Evolutionary conservation across 208 protist species (phyloP), one percentile per base, ranked within the genome.

Genomic region (Trypanosoma rangeli): DNA sequence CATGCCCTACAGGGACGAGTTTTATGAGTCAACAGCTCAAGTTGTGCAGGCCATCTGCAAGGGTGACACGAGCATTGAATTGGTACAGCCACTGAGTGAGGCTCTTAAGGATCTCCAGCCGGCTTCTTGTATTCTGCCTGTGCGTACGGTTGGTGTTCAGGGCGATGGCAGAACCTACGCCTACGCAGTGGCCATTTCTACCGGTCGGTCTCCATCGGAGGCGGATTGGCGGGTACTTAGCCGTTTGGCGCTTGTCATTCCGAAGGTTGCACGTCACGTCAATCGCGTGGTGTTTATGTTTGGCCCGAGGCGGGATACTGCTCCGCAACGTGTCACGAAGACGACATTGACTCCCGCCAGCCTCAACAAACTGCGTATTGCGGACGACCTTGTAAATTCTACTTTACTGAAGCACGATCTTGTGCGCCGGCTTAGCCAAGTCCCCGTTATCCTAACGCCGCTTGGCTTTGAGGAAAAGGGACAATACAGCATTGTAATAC

Each of bases 101-200:
- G 56, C 44, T 28, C 22, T 82, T 0, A 42, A 49, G 20, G 67
- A 50, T 33, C 39, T 56, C 18, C 44, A 70, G 22, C 78, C 89
- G 9, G 55, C 56, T 0, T 62, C 78, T 28, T 82, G 82, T 42
- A 53, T 98, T 37, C 80, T 99, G 20, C 97, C 97, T 16, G 78
- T 98, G 31, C 86, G 86, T 44, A 97, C 97, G 0, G 98, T 99
- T 5, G 98, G 98, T 42, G 97, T 99, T 13, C 96, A 99, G 77
- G 98, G 98, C 53, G 98, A 99, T 76, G 96, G 92, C 18, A 85
- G 98, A 59, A 98, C 97, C 18, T 99, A 99, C 81, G 91, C 93
- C 10, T 97, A 98, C 62, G 82, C 97, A 0, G 82, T 80, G 3
- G 94, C 90, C 3, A 67, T 99, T 12, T 93, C 87, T 29, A 66